Conservation (phyloP, 2,329 filamentous ascomycete genomes). For the Nigrospora oryzae region DNA sequence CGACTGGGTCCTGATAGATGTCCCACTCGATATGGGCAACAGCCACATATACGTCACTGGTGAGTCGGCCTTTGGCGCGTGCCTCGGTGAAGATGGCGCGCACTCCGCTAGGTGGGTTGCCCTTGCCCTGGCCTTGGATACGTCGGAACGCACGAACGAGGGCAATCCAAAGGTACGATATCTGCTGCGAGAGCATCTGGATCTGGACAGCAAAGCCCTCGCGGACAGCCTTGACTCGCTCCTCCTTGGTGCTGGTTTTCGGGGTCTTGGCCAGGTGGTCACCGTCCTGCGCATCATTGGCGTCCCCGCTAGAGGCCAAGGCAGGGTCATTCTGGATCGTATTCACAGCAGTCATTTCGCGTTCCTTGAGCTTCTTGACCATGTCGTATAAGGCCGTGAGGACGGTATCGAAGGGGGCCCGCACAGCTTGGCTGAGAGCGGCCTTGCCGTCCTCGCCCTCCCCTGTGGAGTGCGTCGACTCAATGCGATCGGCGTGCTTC, state of each 20-base stretch:
- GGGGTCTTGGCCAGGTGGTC: slow-evolving; percentile 29
- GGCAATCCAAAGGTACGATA: slow-evolving; percentile 92
- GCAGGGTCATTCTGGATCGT: slow-evolving; percentile 46
- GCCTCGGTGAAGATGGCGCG: slow-evolving; percentile 86
- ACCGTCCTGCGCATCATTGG: slow-evolving; percentile 40
- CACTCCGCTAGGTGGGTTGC: slow-evolving; percentile 55
- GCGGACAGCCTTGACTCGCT: slow-evolving; percentile 52
- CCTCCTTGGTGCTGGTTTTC: slow-evolving; percentile 52
- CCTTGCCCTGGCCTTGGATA: slow-evolving; percentile 76
- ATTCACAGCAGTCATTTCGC: slow-evolving; percentile 49
- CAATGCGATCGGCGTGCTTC: slow-evolving; percentile 81
- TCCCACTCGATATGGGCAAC: slow-evolving; percentile 90
- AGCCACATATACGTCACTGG: slow-evolving; percentile 90
- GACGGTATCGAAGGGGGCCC: slow-evolving; percentile 75
- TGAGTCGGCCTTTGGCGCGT: slow-evolving; percentile 76
- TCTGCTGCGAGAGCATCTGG: slow-evolving; percentile 69
- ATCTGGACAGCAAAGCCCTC: slow-evolving; percentile 66
- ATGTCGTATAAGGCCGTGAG: slow-evolving; percentile 84
- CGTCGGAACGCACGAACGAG: slow-evolving; percentile 90
- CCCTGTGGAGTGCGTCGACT: slow-evolving; percentile 66
- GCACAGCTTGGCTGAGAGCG: slow-evolving; percentile 68
- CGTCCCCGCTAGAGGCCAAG: slow-evolving; percentile 20
- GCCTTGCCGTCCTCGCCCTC: slow-evolving; percentile 69
- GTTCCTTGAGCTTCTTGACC: slow-evolving; percentile 62
- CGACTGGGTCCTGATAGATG: slow-evolving; percentile 89